Conservation (phyloP, 169 alveolate genomes). For the Ichthyophthirius multifiliis region DNA sequence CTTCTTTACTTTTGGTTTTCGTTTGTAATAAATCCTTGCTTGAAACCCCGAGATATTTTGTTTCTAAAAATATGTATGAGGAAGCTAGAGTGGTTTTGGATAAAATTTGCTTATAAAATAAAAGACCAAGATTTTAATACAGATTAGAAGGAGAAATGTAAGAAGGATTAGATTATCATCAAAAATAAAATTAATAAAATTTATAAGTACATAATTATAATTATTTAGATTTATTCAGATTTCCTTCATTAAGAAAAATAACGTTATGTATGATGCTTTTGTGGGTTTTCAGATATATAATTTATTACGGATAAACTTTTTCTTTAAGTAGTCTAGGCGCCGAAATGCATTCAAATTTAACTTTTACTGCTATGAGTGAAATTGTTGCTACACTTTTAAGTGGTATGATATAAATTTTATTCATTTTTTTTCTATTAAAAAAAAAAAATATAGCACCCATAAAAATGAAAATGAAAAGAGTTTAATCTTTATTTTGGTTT, state of each 20-base stretch:
- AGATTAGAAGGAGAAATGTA: constrained; percentile 13
- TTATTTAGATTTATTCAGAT: not conserved
- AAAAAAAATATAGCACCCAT: not conserved
- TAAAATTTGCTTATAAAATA: not conserved
- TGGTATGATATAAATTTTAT: not conserved
- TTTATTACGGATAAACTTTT: constrained; percentile 7
- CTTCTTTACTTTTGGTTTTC: not conserved
- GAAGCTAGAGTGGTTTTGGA: not conserved
- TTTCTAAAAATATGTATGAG: not conserved
- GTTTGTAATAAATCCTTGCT: not conserved
- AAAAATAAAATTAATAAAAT: not conserved
- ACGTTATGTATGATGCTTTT: not conserved
- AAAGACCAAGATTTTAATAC: constrained; percentile 11
- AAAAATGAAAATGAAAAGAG: constrained; percentile 6
- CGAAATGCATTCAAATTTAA: constrained; percentile 10
- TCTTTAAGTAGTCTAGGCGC: not conserved
- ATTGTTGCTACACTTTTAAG: not conserved
- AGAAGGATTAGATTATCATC: not conserved
- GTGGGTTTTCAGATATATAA: constrained; percentile 12
- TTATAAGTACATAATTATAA: not conserved
- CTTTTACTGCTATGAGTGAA: constrained; percentile 1
- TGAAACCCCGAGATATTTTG: constrained; percentile 17
- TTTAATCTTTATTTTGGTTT: not conserved
- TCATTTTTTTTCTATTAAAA: not conserved
- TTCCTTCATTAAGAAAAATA: not conserved